Percentiles rank a stretch among this genome's conserved stretches.
Conservation (phyloP, 2,329 filamentous ascomycete genomes). For the Tolypocladium inflatum region DNA sequence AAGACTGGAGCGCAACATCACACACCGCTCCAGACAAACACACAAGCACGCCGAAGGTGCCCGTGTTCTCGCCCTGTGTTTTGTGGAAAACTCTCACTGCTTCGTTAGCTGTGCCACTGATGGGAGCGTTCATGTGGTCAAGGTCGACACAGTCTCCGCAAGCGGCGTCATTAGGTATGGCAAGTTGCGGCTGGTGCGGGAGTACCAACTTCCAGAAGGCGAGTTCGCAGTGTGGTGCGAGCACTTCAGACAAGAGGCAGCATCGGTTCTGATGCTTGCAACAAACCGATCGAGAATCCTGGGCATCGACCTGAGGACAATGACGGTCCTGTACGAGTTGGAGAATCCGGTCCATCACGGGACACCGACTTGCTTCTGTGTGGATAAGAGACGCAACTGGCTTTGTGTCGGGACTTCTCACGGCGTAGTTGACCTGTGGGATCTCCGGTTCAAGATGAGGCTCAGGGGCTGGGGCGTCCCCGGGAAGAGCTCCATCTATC, state of each 20-base stretch:
- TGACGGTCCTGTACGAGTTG: conserved; percentile 71
- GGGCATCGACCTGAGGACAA: conserved; percentile 77
- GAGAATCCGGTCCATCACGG: conserved; percentile 89
- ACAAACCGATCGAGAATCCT: conserved; percentile 80
- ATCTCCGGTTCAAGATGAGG: conserved; percentile 85
- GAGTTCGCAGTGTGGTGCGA: conserved; percentile 87
- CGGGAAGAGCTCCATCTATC: conserved; percentile 69
- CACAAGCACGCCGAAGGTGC: conserved; percentile 65
- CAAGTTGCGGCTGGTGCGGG: conserved; percentile 64
- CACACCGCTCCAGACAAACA: conserved; percentile 77
- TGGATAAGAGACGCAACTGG: conserved; percentile 83
- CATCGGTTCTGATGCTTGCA: conserved; percentile 75
- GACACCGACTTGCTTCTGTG: conserved; percentile 80
- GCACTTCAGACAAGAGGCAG: conserved; percentile 75
- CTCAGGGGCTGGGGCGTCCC: conserved; percentile 83
- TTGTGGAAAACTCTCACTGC: conserved; percentile 87
- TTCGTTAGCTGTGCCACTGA: conserved; percentile 88
- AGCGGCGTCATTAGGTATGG: conserved; percentile 60
- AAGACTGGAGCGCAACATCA: conserved; percentile 82
- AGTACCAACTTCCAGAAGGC: conserved; percentile 64
- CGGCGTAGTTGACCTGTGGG: conserved; percentile 89
- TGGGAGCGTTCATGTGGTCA: conserved; percentile 82
- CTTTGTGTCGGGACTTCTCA: conserved; percentile 85
- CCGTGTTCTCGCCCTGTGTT: conserved; percentile 73
- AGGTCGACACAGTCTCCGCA: conserved; percentile 49